These are phyloP conservation scores for Leishmania martiniquensis DNA, from an alignment of 208 protist genomes.

Conservation along the genomic window DNA sequence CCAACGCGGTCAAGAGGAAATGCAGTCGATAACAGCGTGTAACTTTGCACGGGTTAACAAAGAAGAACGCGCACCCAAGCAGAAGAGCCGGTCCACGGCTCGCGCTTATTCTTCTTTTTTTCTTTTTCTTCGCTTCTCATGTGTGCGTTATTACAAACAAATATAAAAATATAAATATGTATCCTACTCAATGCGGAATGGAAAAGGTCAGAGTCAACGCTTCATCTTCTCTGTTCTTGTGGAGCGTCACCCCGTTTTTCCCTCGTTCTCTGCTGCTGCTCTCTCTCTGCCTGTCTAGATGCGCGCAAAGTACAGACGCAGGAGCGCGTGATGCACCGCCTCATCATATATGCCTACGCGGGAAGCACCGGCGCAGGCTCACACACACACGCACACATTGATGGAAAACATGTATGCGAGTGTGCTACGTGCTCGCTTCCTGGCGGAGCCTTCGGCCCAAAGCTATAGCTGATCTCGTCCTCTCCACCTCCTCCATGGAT, in stretches of 20 bases:
- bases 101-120: too few species aligned
- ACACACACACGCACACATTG: too few species aligned
- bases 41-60: not conserved
- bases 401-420: not conserved
- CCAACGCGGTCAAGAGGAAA: too few species aligned
- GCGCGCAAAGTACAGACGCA: not conserved
- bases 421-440: not conserved
- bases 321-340: not conserved
- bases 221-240: not conserved
- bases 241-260: not conserved
- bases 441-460: not conserved
- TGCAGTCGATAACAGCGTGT: not conserved
- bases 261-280: not conserved
- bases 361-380: not conserved
- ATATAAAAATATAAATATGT: not conserved
- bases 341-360: not conserved
- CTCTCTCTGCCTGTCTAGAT: not conserved
- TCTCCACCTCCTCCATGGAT: not conserved
- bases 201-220: not conserved
- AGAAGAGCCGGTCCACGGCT: too few species aligned
- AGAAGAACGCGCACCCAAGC: not conserved
- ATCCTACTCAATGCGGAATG: not conserved
- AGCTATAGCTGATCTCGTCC: not conserved
- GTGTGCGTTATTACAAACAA: not conserved
- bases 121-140: not conserved